Conservation (phyloP, 371 early-diverging fungal genomes). For the Apophysomyces trapeziformis region DNA sequence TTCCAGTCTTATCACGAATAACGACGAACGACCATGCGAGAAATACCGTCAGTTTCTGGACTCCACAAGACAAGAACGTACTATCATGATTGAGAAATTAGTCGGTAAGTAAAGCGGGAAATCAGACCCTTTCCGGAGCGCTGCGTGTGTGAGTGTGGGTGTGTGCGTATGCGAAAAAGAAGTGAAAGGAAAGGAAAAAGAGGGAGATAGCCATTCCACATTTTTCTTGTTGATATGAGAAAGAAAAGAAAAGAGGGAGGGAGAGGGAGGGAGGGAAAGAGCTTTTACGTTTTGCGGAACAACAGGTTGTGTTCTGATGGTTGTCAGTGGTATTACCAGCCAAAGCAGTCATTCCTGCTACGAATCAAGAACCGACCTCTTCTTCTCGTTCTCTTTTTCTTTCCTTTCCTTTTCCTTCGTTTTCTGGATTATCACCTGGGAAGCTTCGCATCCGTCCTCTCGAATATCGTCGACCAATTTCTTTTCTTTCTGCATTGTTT, state of each 20-base stretch:
- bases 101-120: slow-evolving; percentile 26
- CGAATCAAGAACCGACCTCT: neutral
- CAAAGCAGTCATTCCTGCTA: slow-evolving; percentile 7
- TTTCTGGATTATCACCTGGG: no score
- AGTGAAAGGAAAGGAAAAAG: neutral
- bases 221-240: no score
- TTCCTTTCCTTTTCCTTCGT: neutral
- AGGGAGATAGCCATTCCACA: no score
- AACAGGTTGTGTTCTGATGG: slow-evolving; percentile 4
- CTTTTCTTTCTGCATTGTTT: neutral
- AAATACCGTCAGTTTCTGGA: slow-evolving; percentile 25
- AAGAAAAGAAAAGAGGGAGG: neutral
- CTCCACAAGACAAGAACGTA: slow-evolving; percentile 29
- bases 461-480: neutral
- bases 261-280: neutral
- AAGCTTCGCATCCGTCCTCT: neutral
- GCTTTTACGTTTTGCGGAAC: slow-evolving; percentile 1
- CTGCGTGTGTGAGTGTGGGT: no score
- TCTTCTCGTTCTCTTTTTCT: slow-evolving; percentile 5
- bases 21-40: slow-evolving; percentile 24
- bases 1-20: slow-evolving; percentile 9
- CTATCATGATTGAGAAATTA: slow-evolving; percentile 36
- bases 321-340: neutral
- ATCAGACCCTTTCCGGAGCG: neutral
- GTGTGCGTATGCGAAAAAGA: neutral